phyloP scores from a whole-genome alignment of 805 yeast species.

The Pichia deserticola region DNA sequence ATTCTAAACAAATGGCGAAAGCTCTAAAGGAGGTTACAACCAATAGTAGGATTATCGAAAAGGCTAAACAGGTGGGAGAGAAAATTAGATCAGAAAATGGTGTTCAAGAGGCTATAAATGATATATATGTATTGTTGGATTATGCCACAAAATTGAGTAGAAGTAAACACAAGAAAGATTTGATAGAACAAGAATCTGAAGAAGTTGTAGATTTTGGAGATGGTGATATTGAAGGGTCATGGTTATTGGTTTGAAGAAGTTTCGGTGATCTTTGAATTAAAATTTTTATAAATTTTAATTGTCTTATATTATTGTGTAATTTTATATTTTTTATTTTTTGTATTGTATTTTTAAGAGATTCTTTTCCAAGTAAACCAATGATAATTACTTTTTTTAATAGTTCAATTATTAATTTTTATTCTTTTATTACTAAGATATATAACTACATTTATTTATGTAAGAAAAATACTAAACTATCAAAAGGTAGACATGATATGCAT shows the following conservation, averaged over 20 bases:
- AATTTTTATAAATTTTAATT: background rate
- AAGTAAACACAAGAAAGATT: conserved; percentile 32
- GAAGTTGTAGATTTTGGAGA: conserved; percentile 16
- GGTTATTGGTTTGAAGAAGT: conserved; percentile 20
- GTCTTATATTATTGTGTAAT: too few species aligned
- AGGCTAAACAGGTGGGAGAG: conserved; percentile 57
- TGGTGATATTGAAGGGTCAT: conserved; percentile 23
- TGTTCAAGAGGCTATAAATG: conserved; percentile 64
- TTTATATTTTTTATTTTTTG: too few species aligned
- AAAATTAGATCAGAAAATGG: conserved; percentile 72
- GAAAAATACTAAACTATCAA: too few species aligned
- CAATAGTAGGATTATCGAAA: conserved; percentile 57
- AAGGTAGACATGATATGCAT: too few species aligned
- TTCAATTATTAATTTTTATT: too few species aligned
- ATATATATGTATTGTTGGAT: conserved; percentile 72
- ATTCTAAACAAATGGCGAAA: conserved; percentile 50
- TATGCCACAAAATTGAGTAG: conserved; percentile 58
- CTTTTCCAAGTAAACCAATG: too few species aligned
- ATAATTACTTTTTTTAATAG: too few species aligned
- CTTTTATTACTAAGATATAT: too few species aligned
- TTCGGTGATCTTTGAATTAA: background rate
- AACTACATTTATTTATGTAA: too few species aligned
- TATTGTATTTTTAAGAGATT: too few species aligned
- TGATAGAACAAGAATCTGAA: conserved; percentile 11
- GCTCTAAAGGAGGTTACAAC: conserved; percentile 67